These are phyloP conservation scores for Ophiostoma sp. DNA, from an alignment of 2,329 filamentous ascomycete genomes.

Conservation along the genomic window DNA sequence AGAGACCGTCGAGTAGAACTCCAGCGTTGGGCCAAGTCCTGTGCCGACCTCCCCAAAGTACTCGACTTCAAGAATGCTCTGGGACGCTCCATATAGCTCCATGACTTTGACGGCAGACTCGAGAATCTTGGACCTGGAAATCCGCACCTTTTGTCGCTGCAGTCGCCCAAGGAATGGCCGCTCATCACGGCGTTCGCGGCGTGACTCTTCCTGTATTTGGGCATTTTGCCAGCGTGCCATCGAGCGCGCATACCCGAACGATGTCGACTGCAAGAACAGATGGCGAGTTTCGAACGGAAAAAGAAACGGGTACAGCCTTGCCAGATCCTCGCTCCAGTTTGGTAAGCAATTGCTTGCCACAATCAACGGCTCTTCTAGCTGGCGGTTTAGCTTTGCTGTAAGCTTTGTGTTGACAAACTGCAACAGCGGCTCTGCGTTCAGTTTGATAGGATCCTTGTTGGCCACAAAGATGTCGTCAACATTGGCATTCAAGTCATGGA, in stretches of 20 bases:
- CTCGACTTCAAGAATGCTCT: conserved; percentile 92
- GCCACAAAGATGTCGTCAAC: conserved; percentile 84
- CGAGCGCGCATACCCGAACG: conserved; percentile 93
- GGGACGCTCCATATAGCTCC: conserved; percentile 95
- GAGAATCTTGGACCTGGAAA: conserved; percentile 87
- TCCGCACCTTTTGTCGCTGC: conserved; percentile 96
- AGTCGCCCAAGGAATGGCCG: conserved; percentile 84
- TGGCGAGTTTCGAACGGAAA: conserved; percentile 98
- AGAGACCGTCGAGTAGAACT: conserved; percentile 97
- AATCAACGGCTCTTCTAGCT: conserved; percentile 92
- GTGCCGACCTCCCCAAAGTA: conserved; percentile 99
- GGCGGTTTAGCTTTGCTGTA: conserved; percentile 93
- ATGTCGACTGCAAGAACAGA: conserved; percentile 94
- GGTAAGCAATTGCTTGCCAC: conserved; percentile 95
- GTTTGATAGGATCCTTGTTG: conserved; percentile 61
- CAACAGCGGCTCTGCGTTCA: conserved; percentile 76
- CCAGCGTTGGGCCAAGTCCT: conserved; percentile 86
- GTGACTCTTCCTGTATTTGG: conserved; percentile 71
- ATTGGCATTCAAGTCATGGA: conserved; percentile 89
- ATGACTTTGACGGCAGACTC: conserved; percentile 98
- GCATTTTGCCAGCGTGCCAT: conserved; percentile 97
- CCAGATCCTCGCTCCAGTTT: conserved; percentile 91
- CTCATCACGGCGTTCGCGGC: conserved; percentile 81
- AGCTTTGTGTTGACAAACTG: conserved; percentile 99
- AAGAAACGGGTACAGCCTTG: conserved; percentile 88